Base-by-base conservation (phyloP, 768 basidiomycete species). In the Rubroboletus satanas region DNA sequence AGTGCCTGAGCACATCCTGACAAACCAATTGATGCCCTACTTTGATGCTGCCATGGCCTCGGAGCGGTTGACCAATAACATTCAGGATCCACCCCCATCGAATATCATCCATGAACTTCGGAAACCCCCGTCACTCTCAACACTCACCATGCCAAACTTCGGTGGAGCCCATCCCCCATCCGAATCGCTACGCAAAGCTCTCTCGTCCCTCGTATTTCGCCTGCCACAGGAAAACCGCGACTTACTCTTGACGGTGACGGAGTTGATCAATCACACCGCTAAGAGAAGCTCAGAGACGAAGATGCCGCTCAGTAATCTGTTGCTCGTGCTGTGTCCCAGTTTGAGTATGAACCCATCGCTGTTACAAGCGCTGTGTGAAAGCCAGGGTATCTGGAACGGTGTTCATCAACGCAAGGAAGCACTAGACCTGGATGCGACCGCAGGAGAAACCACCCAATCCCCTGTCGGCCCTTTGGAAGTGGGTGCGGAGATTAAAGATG, bases 1-100 rank as follows among this genome's bases (percentile, higher is more conserved):
- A 97, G 94, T 98, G 37, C 95, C 93, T 1, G 88, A 91, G 57
- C 84, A 88, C 0, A 85, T 97, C 47, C 72, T 98, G 56, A 98
- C 94, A 5, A 77, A 81, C 32, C 74, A 76, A 15, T 77, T 95
- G 7, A 72, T 80, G 29, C 85, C 86, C 0, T 80, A 81, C 62
- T 98, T 97, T 66, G 93, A 97, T 52, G 81, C 82, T 15, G 88
- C 87, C 17, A 76, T 93, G 65, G 73, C 71, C 38, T 78, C 79
- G 51, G 87, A 87, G 76, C 58, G 69, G 66, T 59, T 59, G 37
- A 62, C 69, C 35, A 67, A 64, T 31, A 62, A 67, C 58, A 45
- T 60, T 44, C 68, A 67, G 28, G 71, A 66, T 17, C 50, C 57
- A 29, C 28, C 43, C 7, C 79, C 78, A 31, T 65, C 72, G 0